phyloP scores from a whole-genome alignment of 768 basidiomycete genomes.

The Trametes cinnabarina region DNA sequence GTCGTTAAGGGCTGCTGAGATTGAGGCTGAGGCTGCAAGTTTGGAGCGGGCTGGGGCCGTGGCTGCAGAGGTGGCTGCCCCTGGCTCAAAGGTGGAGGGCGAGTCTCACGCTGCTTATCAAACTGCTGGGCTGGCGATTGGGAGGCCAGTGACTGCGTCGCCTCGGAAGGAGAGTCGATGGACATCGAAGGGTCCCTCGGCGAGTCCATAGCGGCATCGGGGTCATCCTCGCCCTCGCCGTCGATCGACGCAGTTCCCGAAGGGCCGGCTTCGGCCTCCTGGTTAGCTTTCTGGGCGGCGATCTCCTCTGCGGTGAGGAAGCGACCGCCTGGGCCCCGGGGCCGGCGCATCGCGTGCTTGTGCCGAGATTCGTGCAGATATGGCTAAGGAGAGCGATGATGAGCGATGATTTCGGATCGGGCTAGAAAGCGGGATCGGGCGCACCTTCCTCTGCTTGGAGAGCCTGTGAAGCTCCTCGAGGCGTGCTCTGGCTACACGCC shows the following conservation, averaged over 20 bases:
- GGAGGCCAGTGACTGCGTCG: slow-evolving; percentile 1
- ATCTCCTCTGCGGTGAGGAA: slow-evolving; percentile 98
- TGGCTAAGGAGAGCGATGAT: slow-evolving; percentile 38
- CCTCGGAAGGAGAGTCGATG: slow-evolving; percentile 22
- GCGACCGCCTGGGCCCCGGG: slow-evolving; percentile 93
- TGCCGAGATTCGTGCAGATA: slow-evolving; percentile 98
- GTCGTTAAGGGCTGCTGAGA: slow-evolving; percentile 16
- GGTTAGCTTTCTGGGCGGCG: slow-evolving; percentile 65
- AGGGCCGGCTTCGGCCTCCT: slow-evolving; percentile 35
- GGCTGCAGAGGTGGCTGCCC: slow-evolving; percentile 26
- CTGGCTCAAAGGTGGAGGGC: background rate
- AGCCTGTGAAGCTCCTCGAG: slow-evolving; percentile 93
- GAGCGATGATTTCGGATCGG: slow-evolving; percentile 13
- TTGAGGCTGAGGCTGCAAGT: slow-evolving; percentile 13
- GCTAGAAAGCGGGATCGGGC: slow-evolving; percentile 12
- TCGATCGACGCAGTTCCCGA: slow-evolving; percentile 32
- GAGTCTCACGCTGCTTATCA: slow-evolving; percentile 15
- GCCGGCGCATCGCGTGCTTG: slow-evolving; percentile 96
- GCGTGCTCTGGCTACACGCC: slow-evolving; percentile 85
- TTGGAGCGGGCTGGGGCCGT: slow-evolving; percentile 24
- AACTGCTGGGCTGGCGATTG: slow-evolving; percentile 1
- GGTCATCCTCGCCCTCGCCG: slow-evolving; percentile 42
- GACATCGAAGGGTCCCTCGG: slow-evolving; percentile 23
- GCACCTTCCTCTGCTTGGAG: slow-evolving; percentile 88
- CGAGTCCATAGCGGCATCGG: slow-evolving; percentile 19